Conservation (phyloP, 2,329 filamentous ascomycete species). For the Sarocladium strictum region DNA sequence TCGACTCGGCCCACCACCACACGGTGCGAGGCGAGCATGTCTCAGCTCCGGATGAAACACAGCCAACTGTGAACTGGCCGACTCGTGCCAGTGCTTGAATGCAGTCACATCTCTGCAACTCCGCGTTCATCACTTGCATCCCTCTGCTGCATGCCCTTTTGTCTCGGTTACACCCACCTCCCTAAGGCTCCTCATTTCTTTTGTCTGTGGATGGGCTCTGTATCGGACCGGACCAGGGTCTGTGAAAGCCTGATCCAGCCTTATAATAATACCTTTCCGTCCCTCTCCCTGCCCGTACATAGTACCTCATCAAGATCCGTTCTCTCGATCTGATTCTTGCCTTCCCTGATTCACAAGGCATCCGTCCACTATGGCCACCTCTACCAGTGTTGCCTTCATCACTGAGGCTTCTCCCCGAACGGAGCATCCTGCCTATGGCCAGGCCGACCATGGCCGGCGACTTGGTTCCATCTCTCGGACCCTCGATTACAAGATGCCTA, state of each 20-base stretch:
- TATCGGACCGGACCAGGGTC: neutral
- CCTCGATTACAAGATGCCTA: conserved; percentile 9
- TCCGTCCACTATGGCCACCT: neutral
- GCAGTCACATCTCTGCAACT: conserved; percentile 8
- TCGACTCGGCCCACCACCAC: conserved; percentile 7
- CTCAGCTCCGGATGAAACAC: conserved; percentile 26
- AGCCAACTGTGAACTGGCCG: conserved; percentile 20
- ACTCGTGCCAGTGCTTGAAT: conserved; percentile 2
- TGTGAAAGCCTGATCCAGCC: conserved; percentile 9
- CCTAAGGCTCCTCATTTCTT: neutral
- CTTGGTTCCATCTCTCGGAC: conserved; percentile 6
- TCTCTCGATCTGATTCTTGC: conserved; percentile 10
- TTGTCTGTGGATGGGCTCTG: neutral
- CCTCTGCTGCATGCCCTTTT: conserved; percentile 10
- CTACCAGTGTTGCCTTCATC: conserved; percentile 3
- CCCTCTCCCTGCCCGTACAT: conserved; percentile 16
- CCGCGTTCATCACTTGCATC: conserved; percentile 10
- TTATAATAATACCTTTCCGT: conserved; percentile 19
- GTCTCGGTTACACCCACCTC: conserved; percentile 11
- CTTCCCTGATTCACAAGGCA: neutral
- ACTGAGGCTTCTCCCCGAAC: neutral
- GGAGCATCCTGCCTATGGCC: neutral
- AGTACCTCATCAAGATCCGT: conserved; percentile 20
- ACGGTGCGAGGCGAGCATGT: conserved; percentile 18
- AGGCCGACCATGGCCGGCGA: conserved; percentile 1